Base-by-base conservation (phyloP, 352 stramenopile species). In the Phytophthora colocasiae region DNA sequence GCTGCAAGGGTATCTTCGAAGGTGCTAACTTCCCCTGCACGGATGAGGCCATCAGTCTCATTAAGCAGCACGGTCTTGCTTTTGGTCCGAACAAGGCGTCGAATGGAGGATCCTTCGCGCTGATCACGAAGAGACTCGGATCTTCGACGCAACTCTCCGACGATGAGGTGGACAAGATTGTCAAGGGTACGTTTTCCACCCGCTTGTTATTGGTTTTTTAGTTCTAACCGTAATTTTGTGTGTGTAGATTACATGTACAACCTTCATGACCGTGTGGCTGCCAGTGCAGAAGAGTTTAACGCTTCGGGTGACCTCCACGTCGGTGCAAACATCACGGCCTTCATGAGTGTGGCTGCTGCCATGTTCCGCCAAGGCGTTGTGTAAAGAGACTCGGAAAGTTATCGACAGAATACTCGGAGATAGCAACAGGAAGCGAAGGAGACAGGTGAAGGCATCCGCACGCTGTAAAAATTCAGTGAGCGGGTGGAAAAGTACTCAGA, bases 331-430 rank as follows among this genome's bases (percentile, higher is more conserved):
- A 99, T 99, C 80, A 87, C 90, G 38, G 97, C 96, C 75, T 99
- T 99, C 73, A 89, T 99, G 61, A 93, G 93, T 47, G 96, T 99
- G 39, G 97, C 96, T 8, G 92, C 98, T 69, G 93, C 93, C 66
- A 99, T 99, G 96, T 93, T 99, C 72, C 80, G 85, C 63, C 97
- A 99, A 83, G 97, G 97, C 48, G 95, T 95, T 17, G 96, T 99
- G 49, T 99, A 97, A n/a, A 87, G 24, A 6, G 9, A 8, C 32
- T 60, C 39, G 40, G 39, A 34, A 47, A 43, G 49, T 32, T 55
- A 48, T n/a, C 19, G 17, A 60, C 26, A n/a, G 19, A 48, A n/a
- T 61, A 49, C 40, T 61, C 32, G 15, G 31, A 36, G 8, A 14
- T 36, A 69, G 51, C 58, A 50, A 57, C 24, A 49, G 26, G 49